These are phyloP conservation scores for Suillus weaverae DNA, from an alignment of 768 basidiomycete genomes.

Conservation along the genomic window DNA sequence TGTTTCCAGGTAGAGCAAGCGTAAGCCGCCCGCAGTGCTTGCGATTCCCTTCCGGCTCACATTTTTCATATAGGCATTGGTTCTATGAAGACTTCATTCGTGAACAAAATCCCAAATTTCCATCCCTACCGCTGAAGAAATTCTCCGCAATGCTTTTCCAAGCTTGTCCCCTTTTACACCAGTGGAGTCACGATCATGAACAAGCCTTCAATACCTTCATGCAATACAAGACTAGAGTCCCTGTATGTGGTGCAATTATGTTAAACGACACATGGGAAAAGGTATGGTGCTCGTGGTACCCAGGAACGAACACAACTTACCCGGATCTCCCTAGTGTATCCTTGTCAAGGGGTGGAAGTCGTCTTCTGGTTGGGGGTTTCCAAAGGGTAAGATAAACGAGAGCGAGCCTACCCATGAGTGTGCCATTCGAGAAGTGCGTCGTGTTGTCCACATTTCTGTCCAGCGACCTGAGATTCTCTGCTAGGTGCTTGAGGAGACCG, in stretches of 20 bases:
- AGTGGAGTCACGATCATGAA: slow-evolving; percentile 84
- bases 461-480: slow-evolving; percentile 14
- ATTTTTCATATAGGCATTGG: slow-evolving; percentile 74
- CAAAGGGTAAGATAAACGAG: slow-evolving; percentile 99
- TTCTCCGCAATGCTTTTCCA: slow-evolving; percentile 92
- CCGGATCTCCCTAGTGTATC: slow-evolving; percentile 63
- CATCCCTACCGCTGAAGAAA: slow-evolving; percentile 84
- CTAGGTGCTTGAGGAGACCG: slow-evolving; percentile 97
- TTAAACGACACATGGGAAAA: slow-evolving; percentile 91
- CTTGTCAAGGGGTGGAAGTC: slow-evolving; percentile 98
- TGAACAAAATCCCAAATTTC: slow-evolving; percentile 84
- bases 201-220: slow-evolving; percentile 88
- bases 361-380: slow-evolving; percentile 97
- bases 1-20: slow-evolving; percentile 99
- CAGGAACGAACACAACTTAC: slow-evolving; percentile 11
- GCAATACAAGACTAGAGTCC: slow-evolving; percentile 94
- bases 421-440: slow-evolving; percentile 85
- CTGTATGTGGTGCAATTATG: slow-evolving; percentile 97
- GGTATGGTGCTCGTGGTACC: slow-evolving; percentile 45
- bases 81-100: slow-evolving; percentile 99
- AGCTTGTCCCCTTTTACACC: slow-evolving; percentile 77
- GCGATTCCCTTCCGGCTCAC: slow-evolving; percentile 16
- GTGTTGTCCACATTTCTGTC: neutral
- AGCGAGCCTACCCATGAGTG: slow-evolving; percentile 82
- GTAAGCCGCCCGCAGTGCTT: slow-evolving; percentile 48